These are phyloP conservation scores for Syzygium syzygioides DNA, from an alignment of 441 rosid genomes.

Conservation along the genomic window DNA sequence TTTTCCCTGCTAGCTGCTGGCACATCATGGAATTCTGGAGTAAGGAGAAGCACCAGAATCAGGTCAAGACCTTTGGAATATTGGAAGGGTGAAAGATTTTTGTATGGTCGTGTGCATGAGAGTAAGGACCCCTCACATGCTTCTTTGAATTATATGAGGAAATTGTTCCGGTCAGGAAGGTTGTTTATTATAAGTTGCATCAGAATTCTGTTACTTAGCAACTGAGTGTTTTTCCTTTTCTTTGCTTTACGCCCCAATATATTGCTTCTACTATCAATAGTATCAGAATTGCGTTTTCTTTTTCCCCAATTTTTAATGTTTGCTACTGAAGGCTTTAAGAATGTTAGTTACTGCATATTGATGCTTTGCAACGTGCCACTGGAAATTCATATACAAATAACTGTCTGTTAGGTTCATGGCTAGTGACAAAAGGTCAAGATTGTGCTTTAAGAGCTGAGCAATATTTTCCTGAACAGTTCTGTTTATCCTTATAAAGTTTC, in stretches of 20 bases:
- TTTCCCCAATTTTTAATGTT: neutral
- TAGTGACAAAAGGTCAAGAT: neutral
- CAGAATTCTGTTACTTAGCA: neutral
- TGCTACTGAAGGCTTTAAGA: neutral
- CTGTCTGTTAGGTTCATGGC: neutral
- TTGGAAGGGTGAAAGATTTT: slow-evolving; percentile 93
- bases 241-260: neutral
- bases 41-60: slow-evolving; percentile 83
- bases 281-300: neutral
- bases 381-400: neutral
- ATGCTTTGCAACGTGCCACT: neutral
- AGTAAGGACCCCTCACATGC: slow-evolving; percentile 41
- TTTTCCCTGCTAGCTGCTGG: slow-evolving; percentile 45
- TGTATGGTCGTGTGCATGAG: slow-evolving; percentile 77
- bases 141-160: neutral
- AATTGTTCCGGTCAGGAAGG: neutral
- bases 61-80: slow-evolving; percentile 83
- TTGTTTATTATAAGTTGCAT: neutral
- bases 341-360: neutral
- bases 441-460: neutral
- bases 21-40: slow-evolving; percentile 45
- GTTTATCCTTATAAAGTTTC: neutral
- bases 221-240: neutral
- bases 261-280: neutral
- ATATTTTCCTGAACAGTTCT: neutral